Conservation (phyloP, 2,329 filamentous ascomycete species). For the Hysterium pulicare region DNA sequence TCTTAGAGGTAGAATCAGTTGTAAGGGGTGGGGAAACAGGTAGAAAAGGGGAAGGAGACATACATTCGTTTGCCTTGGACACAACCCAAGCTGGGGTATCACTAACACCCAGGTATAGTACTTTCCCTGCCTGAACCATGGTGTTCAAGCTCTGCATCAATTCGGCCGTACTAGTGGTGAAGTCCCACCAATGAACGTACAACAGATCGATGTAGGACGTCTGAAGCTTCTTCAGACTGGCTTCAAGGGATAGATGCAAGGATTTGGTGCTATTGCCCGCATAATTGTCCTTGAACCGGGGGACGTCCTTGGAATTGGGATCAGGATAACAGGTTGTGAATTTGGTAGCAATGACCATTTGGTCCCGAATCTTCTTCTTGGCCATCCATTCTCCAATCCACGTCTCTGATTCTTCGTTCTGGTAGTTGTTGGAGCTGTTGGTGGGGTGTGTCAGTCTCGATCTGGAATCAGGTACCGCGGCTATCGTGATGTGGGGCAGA, state of each 20-base stretch:
- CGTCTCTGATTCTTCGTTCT: slow-evolving; percentile 46
- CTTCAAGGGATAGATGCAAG: slow-evolving; percentile 36
- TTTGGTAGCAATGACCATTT: slow-evolving; percentile 56
- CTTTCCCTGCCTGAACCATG: slow-evolving; percentile 34
- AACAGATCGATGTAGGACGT: slow-evolving; percentile 41
- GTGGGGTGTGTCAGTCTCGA: background rate
- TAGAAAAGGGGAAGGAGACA: slow-evolving; percentile 10
- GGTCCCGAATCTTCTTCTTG: slow-evolving; percentile 42
- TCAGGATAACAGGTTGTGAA: slow-evolving; percentile 41
- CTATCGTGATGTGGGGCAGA: background rate
- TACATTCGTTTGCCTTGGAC: slow-evolving; percentile 45
- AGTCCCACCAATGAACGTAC: slow-evolving; percentile 44
- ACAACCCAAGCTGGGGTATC: slow-evolving; percentile 44
- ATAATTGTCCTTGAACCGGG: slow-evolving; percentile 37
- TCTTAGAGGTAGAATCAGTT: background rate
- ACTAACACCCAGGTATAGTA: slow-evolving; percentile 38
- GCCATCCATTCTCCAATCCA: slow-evolving; percentile 54
- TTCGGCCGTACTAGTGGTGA: slow-evolving; percentile 34
- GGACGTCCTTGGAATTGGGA: slow-evolving; percentile 16
- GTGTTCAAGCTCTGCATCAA: slow-evolving; percentile 38
- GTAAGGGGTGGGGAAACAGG: background rate
- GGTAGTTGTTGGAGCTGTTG: slow-evolving; percentile 45
- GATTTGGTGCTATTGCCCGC: slow-evolving; percentile 41
- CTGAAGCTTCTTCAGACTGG: slow-evolving; percentile 40
- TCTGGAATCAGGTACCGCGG: no score